Evolutionary conservation across 768 basidiomycete species (phyloP).

Genomic region (Leucosporidium creatinivorum): DNA sequence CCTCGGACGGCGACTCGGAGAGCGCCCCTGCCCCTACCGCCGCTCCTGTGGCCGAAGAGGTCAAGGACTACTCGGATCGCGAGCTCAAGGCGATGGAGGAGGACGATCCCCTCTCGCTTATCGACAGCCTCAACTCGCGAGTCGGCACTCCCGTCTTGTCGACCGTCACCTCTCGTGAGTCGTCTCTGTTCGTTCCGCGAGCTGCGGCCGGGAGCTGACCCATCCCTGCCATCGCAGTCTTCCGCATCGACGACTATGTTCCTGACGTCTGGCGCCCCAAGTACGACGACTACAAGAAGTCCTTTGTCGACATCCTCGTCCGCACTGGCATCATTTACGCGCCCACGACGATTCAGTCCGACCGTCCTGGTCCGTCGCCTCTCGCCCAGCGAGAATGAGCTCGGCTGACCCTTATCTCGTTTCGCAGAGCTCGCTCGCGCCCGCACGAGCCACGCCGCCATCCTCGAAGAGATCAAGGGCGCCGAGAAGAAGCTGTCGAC

Average conservation of each 20-base stretch:
- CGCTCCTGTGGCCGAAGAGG: conserved; percentile 16
- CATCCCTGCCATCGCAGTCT: conserved; percentile 51
- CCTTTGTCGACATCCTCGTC: conserved; percentile 57
- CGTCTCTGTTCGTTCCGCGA: no score
- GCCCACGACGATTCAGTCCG: neutral
- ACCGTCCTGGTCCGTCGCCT: conserved; percentile 10
- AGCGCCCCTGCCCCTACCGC: neutral
- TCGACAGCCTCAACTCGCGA: conserved; percentile 31
- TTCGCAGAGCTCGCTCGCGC: conserved; percentile 41
- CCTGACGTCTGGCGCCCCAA: conserved; percentile 69
- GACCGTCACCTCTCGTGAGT: conserved; percentile 19
- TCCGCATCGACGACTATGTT: conserved; percentile 69
- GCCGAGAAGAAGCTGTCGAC: conserved; percentile 19
- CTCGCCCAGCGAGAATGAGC: neutral
- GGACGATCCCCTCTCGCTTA: conserved; percentile 38
- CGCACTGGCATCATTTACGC: conserved; percentile 54
- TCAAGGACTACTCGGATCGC: conserved; percentile 41
- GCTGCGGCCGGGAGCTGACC: neutral
- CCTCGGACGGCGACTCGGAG: conserved; percentile 39
- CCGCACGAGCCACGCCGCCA: conserved; percentile 49
- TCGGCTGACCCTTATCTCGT: no score
- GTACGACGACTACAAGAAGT: conserved; percentile 61
- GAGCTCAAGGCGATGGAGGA: conserved; percentile 48
- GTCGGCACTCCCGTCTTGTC: conserved; percentile 5
- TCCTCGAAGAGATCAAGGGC: conserved; percentile 55